Evolutionary conservation across 2,329 filamentous ascomycete genomes (phyloP).

Genomic region (Juglanconis sp.): DNA sequence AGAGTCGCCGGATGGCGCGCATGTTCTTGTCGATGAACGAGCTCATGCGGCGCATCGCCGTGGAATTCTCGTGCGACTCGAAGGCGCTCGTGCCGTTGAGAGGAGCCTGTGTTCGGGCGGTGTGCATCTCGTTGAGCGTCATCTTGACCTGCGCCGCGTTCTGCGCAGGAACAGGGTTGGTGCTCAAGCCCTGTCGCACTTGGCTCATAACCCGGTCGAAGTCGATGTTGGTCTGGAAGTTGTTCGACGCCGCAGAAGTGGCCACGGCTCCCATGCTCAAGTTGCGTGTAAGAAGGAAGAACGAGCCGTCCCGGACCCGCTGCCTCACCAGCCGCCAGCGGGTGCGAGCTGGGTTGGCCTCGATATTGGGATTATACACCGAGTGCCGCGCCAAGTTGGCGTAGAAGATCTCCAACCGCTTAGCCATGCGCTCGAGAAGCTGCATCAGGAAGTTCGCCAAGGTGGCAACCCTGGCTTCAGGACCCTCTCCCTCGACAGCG

Average conservation of each 20-base stretch:
- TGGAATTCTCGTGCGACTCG: constrained; percentile 39
- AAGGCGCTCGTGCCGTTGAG: constrained; percentile 35
- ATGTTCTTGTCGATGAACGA: constrained; percentile 41
- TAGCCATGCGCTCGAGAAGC: constrained; percentile 51
- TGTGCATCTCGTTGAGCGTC: constrained; percentile 41
- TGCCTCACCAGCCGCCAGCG: constrained; percentile 49
- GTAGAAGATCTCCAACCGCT: constrained; percentile 50
- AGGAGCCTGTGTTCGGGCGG: constrained; percentile 31
- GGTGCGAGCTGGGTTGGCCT: constrained; percentile 49
- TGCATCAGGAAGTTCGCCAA: constrained; percentile 47
- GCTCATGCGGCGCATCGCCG: constrained; percentile 42
- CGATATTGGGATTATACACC: constrained; percentile 49
- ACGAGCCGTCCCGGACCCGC: constrained; percentile 47
- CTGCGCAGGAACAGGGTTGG: constrained; percentile 20
- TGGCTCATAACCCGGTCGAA: constrained; percentile 45
- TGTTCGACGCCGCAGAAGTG: constrained; percentile 25
- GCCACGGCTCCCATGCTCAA: constrained; percentile 28
- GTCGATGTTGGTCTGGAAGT: constrained; percentile 34
- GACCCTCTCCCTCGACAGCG: constrained; percentile 33
- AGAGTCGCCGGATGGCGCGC: constrained; percentile 40
- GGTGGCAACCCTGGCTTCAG: constrained; percentile 36
- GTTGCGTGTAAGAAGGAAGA: constrained; percentile 46
- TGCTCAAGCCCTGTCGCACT: constrained; percentile 33
- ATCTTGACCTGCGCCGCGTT: constrained; percentile 21
- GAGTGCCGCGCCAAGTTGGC: constrained; percentile 46